Percentiles rank a stretch among this genome's conserved stretches.
These are phyloP conservation scores for Ceriops zippeliana DNA, from an alignment of 345 rosid genomes.

Conservation along the genomic window DNA sequence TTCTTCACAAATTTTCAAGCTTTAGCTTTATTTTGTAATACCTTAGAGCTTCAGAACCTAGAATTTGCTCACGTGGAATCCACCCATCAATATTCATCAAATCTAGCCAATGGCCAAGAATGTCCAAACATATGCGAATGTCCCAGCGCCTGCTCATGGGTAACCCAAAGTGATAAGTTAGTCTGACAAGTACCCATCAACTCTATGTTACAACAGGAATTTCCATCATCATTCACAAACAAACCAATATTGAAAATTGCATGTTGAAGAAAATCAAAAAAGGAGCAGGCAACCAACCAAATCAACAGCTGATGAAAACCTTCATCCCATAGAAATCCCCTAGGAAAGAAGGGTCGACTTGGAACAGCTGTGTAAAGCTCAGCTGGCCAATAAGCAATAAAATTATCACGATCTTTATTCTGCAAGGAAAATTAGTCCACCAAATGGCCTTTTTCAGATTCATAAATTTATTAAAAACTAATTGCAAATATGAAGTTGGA, in stretches of 20 bases:
- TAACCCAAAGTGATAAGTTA: conserved; percentile 11
- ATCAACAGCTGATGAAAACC: conserved; percentile 89
- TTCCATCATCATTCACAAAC: not conserved
- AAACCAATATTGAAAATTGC: not conserved
- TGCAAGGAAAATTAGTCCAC: conserved; percentile 38
- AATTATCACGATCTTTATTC: conserved; percentile 43
- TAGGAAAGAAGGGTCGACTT: conserved; percentile 80
- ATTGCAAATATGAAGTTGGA: conserved; percentile 1
- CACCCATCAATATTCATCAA: conserved; percentile 90
- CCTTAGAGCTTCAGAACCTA: conserved; percentile 94
- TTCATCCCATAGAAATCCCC: conserved; percentile 99
- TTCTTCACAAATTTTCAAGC: conserved; percentile 5
- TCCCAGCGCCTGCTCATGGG: conserved; percentile 84
- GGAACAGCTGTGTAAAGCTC: conserved; percentile 96
- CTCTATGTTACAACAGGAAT: conserved; percentile 10
- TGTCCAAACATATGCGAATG: conserved; percentile 71
- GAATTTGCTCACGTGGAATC: conserved; percentile 95
- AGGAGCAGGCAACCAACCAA: conserved; percentile 49
- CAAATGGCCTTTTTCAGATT: conserved; percentile 32
- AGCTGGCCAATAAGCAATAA: conserved; percentile 85
- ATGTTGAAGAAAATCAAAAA: conserved; percentile 4
- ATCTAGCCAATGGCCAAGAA: conserved; percentile 93
- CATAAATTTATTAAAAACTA: conserved; percentile 12
- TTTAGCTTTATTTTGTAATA: conserved; percentile 17
- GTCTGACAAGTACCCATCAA: conserved; percentile 8